A percentile compares a stretch with the other conserved stretches of the same genome.
These are phyloP conservation scores for Trametes meyenii DNA, from an alignment of 768 basidiomycete genomes.

Conservation along the genomic window DNA sequence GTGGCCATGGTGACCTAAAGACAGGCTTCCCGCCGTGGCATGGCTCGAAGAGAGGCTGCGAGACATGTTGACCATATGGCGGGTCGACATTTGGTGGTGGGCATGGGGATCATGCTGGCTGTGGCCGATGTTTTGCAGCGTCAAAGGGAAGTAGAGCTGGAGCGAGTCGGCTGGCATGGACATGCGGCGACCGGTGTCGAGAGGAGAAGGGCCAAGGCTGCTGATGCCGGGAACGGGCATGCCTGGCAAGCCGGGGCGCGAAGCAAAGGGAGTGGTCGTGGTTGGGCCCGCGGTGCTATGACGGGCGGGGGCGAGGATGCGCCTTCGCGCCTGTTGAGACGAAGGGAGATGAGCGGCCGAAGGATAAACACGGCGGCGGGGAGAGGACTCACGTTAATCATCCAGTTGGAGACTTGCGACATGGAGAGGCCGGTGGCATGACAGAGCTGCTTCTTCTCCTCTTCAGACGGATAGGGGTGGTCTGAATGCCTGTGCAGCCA, in stretches of 20 bases:
- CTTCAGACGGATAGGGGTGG: slow-evolving; percentile 87
- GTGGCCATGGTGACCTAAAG: slow-evolving; percentile 23
- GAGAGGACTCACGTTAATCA: slow-evolving; percentile 73
- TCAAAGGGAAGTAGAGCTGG: slow-evolving; percentile 80
- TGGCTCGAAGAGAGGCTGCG: slow-evolving; percentile 31
- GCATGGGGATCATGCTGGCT: slow-evolving; percentile 18
- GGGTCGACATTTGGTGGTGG: slow-evolving; percentile 26
- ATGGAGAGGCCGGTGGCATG: slow-evolving; percentile 85
- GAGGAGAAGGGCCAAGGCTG: slow-evolving; percentile 35
- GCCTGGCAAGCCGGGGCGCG: slow-evolving; percentile 35
- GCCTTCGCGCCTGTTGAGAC: slow-evolving; percentile 65
- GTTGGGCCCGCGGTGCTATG: slow-evolving; percentile 76
- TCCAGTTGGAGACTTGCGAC: slow-evolving; percentile 92
- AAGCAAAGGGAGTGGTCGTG: slow-evolving; percentile 73
- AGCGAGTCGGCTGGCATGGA: slow-evolving; percentile 73
- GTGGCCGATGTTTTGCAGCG: slow-evolving; percentile 55
- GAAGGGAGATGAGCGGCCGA: not conserved
- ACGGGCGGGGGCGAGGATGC: slow-evolving; percentile 82
- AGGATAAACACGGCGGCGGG: not conserved
- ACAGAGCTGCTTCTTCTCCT: slow-evolving; percentile 89
- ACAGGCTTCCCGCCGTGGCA: slow-evolving; percentile 28
- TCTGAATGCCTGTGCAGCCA: slow-evolving; percentile 89
- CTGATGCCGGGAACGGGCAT: slow-evolving; percentile 30
- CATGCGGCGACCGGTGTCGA: slow-evolving; percentile 53
- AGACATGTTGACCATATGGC: slow-evolving; percentile 34